Evolutionary conservation across 331 rosid species (phyloP), one percentile per base, ranked within the genome.

Genomic region (Cydonia oblonga): DNA sequence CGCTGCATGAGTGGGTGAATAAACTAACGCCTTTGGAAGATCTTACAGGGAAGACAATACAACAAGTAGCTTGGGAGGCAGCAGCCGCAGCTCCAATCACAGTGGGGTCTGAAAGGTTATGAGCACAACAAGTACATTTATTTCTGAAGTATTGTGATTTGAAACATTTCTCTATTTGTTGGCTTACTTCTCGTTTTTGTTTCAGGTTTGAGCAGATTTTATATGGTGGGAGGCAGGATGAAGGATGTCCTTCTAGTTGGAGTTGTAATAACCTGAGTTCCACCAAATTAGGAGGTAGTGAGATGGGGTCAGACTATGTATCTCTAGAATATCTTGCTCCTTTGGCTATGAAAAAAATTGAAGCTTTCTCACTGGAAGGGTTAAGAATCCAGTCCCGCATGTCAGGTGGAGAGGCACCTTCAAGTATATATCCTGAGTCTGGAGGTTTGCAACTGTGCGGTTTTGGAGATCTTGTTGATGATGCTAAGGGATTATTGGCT

Each of bases 41-140:
- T 80, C 79, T 89, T 70, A 84, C 84, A 1, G 97, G 97, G 49
- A 89, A 87, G 78, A 89, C 90, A 70, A 78, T 91, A 53, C 82
- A 75, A 53, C 74, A 83, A 33, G 70, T 86, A 66, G 66, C 67
- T 30, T 19, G 7, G 18, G 79, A 81, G 58, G 81, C 80, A 46
- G 68, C 54, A 11, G 79, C 81, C 20, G 75, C 77, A 24, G 68
- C 59, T 49, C 70, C 76, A n/a, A 46, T 76, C 68, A 52, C 2
- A 46, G 63, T 26, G 23, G 57, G 49, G 23, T 63, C 69, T 42
- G 75, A 64, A 59, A 90, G 96, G 96, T 90, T 75, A 80, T 70
- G 5, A 42, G 54, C 76, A 53, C 19, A 6, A 22, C 25, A 23
- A 7, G 19, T 38, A 5, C 46, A 20, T 72, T 64, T 40, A 20